Conservation (phyloP, 208 protist species). For the Leishmania tropica region DNA sequence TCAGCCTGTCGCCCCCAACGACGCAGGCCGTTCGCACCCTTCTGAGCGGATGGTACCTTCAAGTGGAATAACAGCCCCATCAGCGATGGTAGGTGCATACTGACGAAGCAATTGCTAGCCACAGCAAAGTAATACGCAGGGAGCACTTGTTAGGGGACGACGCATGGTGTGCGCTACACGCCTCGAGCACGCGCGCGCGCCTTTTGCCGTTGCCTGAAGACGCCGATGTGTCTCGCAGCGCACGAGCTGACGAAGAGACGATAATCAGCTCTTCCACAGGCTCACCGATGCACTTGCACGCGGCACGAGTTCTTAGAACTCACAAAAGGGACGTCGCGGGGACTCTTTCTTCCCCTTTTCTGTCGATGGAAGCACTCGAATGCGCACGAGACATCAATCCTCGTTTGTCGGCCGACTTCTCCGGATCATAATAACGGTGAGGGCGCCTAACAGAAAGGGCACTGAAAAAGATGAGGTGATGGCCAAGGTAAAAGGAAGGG, state of each 20-base stretch:
- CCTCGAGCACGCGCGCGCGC: background rate
- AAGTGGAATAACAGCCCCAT: background rate
- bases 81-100: background rate
- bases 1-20: background rate
- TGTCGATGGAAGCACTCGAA: background rate
- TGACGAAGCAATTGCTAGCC: background rate
- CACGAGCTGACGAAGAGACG: background rate
- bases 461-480: background rate
- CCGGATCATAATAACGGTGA: background rate
- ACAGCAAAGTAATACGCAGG: background rate
- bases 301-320: background rate
- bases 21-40: background rate
- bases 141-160: background rate
- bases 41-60: background rate
- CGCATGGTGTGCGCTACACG: background rate
- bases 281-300: background rate
- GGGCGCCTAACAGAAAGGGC: background rate
- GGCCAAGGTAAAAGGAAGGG: background rate
- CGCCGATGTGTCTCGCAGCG: background rate
- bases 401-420: background rate
- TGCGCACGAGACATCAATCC: background rate
- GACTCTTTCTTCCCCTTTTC: background rate
- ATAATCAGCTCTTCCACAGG: background rate
- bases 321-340: background rate
- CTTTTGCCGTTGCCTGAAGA: background rate